These are phyloP conservation scores for Lantana camara DNA, from an alignment of 257 asterid species.

Conservation along the genomic window DNA sequence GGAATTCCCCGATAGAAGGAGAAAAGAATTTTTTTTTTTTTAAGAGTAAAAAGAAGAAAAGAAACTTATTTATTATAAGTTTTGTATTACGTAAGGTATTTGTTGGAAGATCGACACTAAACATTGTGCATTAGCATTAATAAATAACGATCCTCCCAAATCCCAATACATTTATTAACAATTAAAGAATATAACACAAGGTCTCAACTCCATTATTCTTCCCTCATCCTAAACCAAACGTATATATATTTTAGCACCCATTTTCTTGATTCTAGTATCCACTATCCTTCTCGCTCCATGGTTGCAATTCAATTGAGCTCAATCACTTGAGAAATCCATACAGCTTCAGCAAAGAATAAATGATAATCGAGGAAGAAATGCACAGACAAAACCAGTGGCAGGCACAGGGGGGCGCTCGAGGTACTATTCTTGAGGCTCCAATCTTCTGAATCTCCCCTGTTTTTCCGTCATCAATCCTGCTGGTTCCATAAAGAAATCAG, in stretches of 20 bases:
- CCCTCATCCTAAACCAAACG: no score
- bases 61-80: no score
- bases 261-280: not conserved
- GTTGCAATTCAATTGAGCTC: not conserved
- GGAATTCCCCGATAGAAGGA: no score
- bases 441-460: slow-evolving; percentile 21
- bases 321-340: slow-evolving; percentile 43
- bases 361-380: slow-evolving; percentile 52
- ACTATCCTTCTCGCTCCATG: not conserved
- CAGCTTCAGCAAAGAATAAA: slow-evolving; percentile 59
- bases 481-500: not conserved
- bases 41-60: no score
- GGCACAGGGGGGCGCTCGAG: slow-evolving; percentile 37
- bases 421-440: slow-evolving; percentile 23
- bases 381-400: slow-evolving; percentile 56
- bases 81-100: no score
- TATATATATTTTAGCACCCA: not conserved
- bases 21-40: no score
- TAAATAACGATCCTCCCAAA: no score
- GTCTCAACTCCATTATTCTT: slow-evolving; percentile 14
- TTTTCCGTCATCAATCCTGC: slow-evolving; percentile 32
- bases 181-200: not conserved
- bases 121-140: no score
- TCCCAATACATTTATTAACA: not conserved
- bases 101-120: no score